Evolutionary conservation across 179 eudicot species (phyloP), one percentile per base, ranked within the genome.

Genomic region (Nepenthes alata): DNA sequence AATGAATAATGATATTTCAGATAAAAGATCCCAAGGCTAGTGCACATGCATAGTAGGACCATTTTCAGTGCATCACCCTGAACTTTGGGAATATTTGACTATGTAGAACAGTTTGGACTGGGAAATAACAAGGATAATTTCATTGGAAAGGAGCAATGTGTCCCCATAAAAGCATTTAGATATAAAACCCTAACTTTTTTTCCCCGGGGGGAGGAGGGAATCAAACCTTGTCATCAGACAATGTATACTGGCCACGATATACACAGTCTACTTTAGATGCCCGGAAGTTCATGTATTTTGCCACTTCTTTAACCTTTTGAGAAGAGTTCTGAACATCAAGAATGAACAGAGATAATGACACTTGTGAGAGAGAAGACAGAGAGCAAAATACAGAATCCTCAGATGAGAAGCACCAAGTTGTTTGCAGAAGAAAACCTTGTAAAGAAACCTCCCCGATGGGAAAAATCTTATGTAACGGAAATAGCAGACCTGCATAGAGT

Each of bases 391-490:
- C 1, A 37, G 54, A 9, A 39, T 48, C 45, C 45, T 59, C 38
- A 60, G 51, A 60, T 11, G 44, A 49, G 38, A 56, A 39, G 14
- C 15, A 55, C 62, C n/a, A 6, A 63, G n/a, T 53, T 16, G 10
- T 54, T 38, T 53, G 53, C 47, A 3, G 4, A 67, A 47, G 55
- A 57, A 55, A 70, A 91, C 96, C 98, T 91, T 89, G 68, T 89
- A 91, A 49, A 91, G 76, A 62, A 91, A 91, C 74, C 82, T 89
- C 63, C 98, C 98, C 62, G 98, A 89, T 63, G 96, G 82, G 75
- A 73, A 89, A 76, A 91, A 84, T 73, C 91, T 80, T 77, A 89
- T 70, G 77, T 91, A 91, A 36, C 98, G 84, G 78, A 69, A 91
- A 77, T 91, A 91, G 72, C 98, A 91, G 25, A 91, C 98, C 98